A percentile compares a stretch with the other conserved stretches of the same genome.
phyloP scores from a whole-genome alignment of 345 rosid species.

The Psidium friedrichsthalianum region DNA sequence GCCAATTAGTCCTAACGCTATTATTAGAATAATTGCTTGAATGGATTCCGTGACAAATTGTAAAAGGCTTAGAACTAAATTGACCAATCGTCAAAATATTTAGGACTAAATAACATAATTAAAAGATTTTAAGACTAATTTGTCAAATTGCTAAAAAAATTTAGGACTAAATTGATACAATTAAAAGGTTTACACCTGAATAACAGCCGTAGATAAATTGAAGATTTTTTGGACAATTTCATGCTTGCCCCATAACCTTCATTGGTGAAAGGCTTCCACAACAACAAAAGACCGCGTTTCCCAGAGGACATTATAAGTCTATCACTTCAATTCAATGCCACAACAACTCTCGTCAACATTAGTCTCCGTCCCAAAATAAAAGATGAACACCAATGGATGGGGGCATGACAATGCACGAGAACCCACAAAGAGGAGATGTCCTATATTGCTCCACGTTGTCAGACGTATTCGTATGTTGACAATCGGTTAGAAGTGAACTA shows the following conservation, averaged over 20 bases:
- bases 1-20: too few relatives aligned
- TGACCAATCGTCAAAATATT: too few relatives aligned
- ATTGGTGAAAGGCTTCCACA: background rate
- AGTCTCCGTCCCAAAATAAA: background rate
- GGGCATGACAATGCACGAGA: background rate
- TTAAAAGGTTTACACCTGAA: too few relatives aligned
- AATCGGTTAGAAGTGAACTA: background rate
- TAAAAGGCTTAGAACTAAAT: too few relatives aligned
- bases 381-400: background rate
- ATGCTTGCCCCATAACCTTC: background rate
- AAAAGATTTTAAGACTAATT: too few relatives aligned
- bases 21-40: too few relatives aligned
- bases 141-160: too few relatives aligned
- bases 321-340: background rate
- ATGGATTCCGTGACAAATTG: too few relatives aligned
- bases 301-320: background rate
- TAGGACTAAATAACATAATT: too few relatives aligned
- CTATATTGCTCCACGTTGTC: background rate
- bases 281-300: background rate
- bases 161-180: too few relatives aligned
- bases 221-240: too few relatives aligned
- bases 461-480: background rate
- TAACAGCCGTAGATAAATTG: too few relatives aligned
- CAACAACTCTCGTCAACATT: background rate
- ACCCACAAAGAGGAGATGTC: background rate